These are phyloP conservation scores for Exophiala sideris DNA, from an alignment of 2,329 filamentous ascomycete species.

Conservation along the genomic window DNA sequence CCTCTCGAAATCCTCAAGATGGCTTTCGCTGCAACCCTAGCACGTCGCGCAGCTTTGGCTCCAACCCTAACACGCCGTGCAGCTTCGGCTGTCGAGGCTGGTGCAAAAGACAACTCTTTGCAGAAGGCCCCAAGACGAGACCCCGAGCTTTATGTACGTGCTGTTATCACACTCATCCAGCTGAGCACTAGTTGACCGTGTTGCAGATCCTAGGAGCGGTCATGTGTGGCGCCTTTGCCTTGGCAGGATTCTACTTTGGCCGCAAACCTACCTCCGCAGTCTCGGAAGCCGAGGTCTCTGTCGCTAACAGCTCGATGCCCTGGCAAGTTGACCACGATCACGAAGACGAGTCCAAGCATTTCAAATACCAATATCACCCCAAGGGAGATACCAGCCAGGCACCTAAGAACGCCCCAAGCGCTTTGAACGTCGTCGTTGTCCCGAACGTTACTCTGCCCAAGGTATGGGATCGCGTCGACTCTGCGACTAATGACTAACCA, in stretches of 20 bases:
- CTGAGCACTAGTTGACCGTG: constrained; percentile 2
- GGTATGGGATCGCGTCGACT: constrained; percentile 50
- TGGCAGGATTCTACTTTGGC: constrained; percentile 79
- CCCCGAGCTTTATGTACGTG: constrained; percentile 69
- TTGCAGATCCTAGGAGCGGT: constrained; percentile 80
- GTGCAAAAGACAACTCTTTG: constrained; percentile 42
- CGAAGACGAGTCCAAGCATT: constrained; percentile 60
- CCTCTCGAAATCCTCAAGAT: constrained; percentile 4
- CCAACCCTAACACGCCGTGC: neutral
- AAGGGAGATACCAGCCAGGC: constrained; percentile 73
- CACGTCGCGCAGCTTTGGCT: constrained; percentile 9
- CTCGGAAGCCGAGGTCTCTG: constrained; percentile 73
- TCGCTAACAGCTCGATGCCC: constrained; percentile 77
- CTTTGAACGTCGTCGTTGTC: constrained; percentile 89
- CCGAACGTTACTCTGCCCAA: constrained; percentile 90
- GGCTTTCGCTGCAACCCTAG: constrained; percentile 13
- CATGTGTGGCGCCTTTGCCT: constrained; percentile 82
- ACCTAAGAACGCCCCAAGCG: constrained; percentile 87
- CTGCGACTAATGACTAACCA: neutral
- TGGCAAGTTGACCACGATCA: constrained; percentile 72
- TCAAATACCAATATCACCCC: constrained; percentile 76
- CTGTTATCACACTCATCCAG: neutral
- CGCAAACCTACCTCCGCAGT: constrained; percentile 79
- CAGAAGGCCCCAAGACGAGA: constrained; percentile 65
- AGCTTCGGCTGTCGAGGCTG: constrained; percentile 28